Percentiles rank a stretch among this genome's conserved stretches.
phyloP scores from a whole-genome alignment of 306 rosid genomes.

The Cyamopsis tetragonoloba region DNA sequence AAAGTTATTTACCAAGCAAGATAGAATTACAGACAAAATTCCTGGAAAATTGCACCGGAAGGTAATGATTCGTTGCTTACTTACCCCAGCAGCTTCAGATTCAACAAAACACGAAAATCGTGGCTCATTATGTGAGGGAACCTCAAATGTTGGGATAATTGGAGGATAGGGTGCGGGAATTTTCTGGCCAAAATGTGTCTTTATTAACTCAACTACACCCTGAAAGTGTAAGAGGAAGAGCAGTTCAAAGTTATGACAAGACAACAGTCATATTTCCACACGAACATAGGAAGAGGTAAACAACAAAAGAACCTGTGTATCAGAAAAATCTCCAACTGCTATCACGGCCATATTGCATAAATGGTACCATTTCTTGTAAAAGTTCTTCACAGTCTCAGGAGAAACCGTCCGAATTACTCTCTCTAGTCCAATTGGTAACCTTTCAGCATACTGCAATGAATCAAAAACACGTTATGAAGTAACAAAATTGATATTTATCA shows the following conservation, averaged over 20 bases:
- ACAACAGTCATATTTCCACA: conserved; percentile 11
- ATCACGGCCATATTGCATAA: conserved; percentile 92
- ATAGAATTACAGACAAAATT: not conserved
- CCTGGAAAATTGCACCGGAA: not conserved
- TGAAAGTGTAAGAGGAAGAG: conserved; percentile 31
- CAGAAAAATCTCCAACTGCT: conserved; percentile 94
- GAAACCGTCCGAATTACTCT: conserved; percentile 78
- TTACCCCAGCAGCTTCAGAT: conserved; percentile 98
- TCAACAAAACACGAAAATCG: conserved; percentile 86
- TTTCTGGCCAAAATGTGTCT: conserved; percentile 75
- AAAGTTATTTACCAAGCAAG: conserved; percentile 18
- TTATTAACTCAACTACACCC: conserved; percentile 84
- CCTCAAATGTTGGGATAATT: conserved; percentile 52
- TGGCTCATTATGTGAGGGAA: conserved; percentile 85
- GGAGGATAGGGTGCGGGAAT: conserved; percentile 64
- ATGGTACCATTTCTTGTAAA: conserved; percentile 88
- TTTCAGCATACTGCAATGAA: conserved; percentile 87
- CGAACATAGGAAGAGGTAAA: conserved; percentile 23
- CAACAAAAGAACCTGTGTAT: conserved; percentile 62
- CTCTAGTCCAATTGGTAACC: conserved; percentile 89
- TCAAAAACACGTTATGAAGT: conserved; percentile 14
- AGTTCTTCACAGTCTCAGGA: conserved; percentile 73
- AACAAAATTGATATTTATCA: conserved; percentile 7
- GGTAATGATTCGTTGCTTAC: conserved; percentile 37
- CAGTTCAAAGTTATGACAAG: conserved; percentile 18